Percentiles rank a stretch among this genome's conserved stretches.
Evolutionary conservation across 192 early-diverging fungal genomes (phyloP).

Genomic region (Umbelopsis sp.): DNA sequence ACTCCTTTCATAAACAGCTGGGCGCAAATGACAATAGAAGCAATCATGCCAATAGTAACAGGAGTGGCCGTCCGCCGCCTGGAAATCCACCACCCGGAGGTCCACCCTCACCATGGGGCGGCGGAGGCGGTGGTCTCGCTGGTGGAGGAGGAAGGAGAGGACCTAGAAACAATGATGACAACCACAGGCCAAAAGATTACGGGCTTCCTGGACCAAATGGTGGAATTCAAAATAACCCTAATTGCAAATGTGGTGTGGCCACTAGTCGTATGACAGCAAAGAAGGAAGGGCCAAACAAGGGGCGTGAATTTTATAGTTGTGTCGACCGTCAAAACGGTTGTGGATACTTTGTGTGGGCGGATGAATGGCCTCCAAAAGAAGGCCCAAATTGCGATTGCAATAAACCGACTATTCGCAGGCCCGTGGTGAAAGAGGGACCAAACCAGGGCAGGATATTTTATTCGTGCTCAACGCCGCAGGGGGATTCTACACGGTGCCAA

Average conservation of each 20-base stretch:
- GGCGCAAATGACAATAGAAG: not conserved
- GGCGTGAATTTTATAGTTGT: slow-evolving; percentile 34
- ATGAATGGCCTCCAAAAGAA: not conserved
- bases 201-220: slow-evolving; percentile 6
- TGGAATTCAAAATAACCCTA: slow-evolving; percentile 7
- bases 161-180: slow-evolving; percentile 12
- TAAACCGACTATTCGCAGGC: slow-evolving; percentile 38
- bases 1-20: slow-evolving; percentile 39
- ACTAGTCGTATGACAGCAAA: slow-evolving; percentile 4
- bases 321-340: slow-evolving; percentile 17
- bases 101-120: slow-evolving; percentile 3
- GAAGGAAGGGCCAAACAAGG: slow-evolving; percentile 32
- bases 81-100: not conserved
- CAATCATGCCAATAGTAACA: not conserved
- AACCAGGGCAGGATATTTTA: slow-evolving; percentile 59
- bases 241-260: not conserved
- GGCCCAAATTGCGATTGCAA: slow-evolving; percentile 46
- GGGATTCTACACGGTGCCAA: slow-evolving; percentile 40
- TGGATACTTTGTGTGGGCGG: slow-evolving; percentile 28
- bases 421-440: slow-evolving; percentile 48
- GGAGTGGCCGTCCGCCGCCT: too few species aligned
- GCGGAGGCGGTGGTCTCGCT: slow-evolving; percentile 16
- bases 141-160: slow-evolving; percentile 10
- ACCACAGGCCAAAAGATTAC: not conserved
- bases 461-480: slow-evolving; percentile 43